These are phyloP conservation scores for Backusella tarrabulga DNA, from an alignment of 192 early-diverging fungal species.

Conservation along the genomic window DNA sequence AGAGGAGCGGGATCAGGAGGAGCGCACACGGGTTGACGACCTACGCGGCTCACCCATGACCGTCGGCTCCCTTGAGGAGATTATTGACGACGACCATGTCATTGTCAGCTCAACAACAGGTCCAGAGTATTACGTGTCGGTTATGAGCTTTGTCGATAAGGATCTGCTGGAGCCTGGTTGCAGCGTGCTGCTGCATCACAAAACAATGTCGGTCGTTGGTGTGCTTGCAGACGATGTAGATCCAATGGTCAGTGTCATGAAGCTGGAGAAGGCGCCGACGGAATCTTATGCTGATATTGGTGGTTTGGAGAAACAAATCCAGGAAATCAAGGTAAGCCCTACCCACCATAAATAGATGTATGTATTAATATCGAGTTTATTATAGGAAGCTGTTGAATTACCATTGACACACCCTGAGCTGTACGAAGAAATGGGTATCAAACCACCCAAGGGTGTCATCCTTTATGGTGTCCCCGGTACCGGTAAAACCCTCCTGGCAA, in stretches of 20 bases:
- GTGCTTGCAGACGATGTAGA: slow-evolving; percentile 94
- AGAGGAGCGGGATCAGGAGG: slow-evolving; percentile 93
- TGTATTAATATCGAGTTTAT: not conserved
- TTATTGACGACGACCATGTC: slow-evolving; percentile 99
- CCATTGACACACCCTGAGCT: slow-evolving; percentile 82
- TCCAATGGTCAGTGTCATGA: slow-evolving; percentile 97
- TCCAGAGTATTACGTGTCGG: slow-evolving; percentile 95
- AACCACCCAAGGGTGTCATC: slow-evolving; percentile 80
- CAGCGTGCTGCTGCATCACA: slow-evolving; percentile 92
- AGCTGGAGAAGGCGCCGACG: slow-evolving; percentile 97
- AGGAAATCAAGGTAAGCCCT: slow-evolving; percentile 44
- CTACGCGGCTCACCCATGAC: slow-evolving; percentile 96
- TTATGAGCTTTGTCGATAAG: slow-evolving; percentile 99
- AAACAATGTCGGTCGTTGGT: slow-evolving; percentile 90
- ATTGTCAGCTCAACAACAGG: slow-evolving; percentile 93
- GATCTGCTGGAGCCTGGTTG: slow-evolving; percentile 97
- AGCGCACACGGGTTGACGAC: slow-evolving; percentile 92
- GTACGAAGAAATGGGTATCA: slow-evolving; percentile 83
- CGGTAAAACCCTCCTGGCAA: slow-evolving; percentile 89
- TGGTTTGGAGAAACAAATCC: slow-evolving; percentile 82
- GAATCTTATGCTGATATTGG: slow-evolving; percentile 94
- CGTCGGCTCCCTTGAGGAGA: slow-evolving; percentile 95
- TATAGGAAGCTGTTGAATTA: slow-evolving; percentile 81
- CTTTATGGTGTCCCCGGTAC: slow-evolving; percentile 85
- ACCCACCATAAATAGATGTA: not conserved